These are phyloP conservation scores for Xylaria arbuscula DNA, from an alignment of 2,329 filamentous ascomycete species.

Conservation along the genomic window DNA sequence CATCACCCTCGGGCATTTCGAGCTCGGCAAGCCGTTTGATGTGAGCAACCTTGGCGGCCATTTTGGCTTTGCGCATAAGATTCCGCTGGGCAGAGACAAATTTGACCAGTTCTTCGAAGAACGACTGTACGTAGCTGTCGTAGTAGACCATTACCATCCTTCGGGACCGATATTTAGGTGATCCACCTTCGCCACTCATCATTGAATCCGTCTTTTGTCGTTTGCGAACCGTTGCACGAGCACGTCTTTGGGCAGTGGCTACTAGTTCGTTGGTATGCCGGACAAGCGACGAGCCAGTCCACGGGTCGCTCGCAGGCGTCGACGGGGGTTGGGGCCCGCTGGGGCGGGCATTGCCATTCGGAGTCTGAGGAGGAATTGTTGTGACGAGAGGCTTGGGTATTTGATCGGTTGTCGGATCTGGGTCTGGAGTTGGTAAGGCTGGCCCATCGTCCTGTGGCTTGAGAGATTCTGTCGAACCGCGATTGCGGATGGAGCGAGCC, in stretches of 20 bases:
- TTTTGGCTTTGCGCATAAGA: conserved; percentile 86
- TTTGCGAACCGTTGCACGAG: conserved; percentile 61
- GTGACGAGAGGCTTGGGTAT: conserved; percentile 26
- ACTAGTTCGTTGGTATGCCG: conserved; percentile 59
- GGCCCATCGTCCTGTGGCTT: conserved; percentile 60
- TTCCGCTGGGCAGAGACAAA: conserved; percentile 84
- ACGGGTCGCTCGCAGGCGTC: conserved; percentile 52
- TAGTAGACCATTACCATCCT: conserved; percentile 91
- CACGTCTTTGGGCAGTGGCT: conserved; percentile 58
- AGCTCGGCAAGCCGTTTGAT: conserved; percentile 70
- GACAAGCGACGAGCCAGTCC: conserved; percentile 52
- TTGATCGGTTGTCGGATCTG: conserved; percentile 35
- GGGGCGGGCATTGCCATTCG: conserved; percentile 40
- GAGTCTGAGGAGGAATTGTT: conserved; percentile 32
- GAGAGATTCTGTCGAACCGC: conserved; percentile 65
- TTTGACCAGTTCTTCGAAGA: conserved; percentile 84
- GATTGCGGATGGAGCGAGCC: conserved; percentile 60
- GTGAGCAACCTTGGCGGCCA: conserved; percentile 79
- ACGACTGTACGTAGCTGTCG: conserved; percentile 84
- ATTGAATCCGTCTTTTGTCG: conserved; percentile 64
- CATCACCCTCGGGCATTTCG: conserved; percentile 64
- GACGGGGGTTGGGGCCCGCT: conserved; percentile 43
- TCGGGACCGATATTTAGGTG: conserved; percentile 72
- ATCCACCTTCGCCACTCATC: conserved; percentile 58
- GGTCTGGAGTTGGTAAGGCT: conserved; percentile 39